These are phyloP conservation scores for Alternaria consortialis DNA, from an alignment of 2,329 filamentous ascomycete genomes.

Conservation along the genomic window DNA sequence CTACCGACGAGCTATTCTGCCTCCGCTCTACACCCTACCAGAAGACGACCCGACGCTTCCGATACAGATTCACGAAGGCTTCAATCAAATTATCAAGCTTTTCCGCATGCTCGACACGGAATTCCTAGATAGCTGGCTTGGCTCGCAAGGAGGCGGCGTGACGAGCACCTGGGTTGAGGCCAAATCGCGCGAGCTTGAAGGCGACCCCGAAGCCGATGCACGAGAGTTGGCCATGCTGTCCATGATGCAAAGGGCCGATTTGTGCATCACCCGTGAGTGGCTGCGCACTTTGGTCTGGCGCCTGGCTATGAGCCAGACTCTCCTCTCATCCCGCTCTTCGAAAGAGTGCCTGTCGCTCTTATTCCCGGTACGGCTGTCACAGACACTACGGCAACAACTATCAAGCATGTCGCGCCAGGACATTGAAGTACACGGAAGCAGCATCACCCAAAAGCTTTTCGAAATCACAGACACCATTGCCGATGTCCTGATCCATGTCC, in stretches of 20 bases:
- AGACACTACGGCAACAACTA: constrained; percentile 55
- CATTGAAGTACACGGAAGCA: constrained; percentile 65
- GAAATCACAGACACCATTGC: constrained; percentile 69
- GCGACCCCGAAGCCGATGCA: constrained; percentile 48
- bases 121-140: constrained; percentile 58
- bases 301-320: constrained; percentile 59
- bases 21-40: constrained; percentile 50
- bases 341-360: constrained; percentile 54
- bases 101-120: constrained; percentile 57
- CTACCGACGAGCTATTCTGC: constrained; percentile 57
- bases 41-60: constrained; percentile 54
- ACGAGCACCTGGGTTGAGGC: constrained; percentile 57
- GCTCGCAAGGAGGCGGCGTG: constrained; percentile 46
- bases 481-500: constrained; percentile 64
- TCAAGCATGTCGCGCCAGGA: constrained; percentile 55
- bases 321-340: constrained; percentile 53
- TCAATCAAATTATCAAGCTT: constrained; percentile 56
- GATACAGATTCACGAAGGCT: constrained; percentile 53
- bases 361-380: constrained; percentile 57
- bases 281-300: constrained; percentile 60
- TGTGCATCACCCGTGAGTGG: constrained; percentile 62
- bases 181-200: constrained; percentile 57
- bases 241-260: constrained; percentile 59
- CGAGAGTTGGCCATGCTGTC: constrained; percentile 52
- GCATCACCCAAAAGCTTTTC: constrained; percentile 67